Evolutionary conservation across 768 basidiomycete species (phyloP), one percentile per base, ranked within the genome.

Genomic region (Multifurca ochricompacta): DNA sequence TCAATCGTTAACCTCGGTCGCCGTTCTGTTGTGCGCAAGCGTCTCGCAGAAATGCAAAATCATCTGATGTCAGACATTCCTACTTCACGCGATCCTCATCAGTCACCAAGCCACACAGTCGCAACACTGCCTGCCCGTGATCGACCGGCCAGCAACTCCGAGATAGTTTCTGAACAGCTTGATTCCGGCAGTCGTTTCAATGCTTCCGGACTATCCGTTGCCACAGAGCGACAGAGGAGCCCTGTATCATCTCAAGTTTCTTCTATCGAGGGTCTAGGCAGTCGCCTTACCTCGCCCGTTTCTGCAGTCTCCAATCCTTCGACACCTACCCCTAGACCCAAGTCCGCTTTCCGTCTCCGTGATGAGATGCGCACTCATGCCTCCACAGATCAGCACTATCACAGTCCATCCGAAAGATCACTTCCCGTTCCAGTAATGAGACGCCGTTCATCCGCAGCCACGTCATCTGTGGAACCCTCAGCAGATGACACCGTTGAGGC

Each of bases 21-120:
- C 51, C 66, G 79, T 35, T 85, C 83, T 6, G 76, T 86, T 21
- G 85, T 87, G 42, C 79, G 77, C 55, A 78, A 82, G 58, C 80
- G 85, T 32, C 73, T 85, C 13, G 79, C 80, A 9, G 76, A 85
- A 60, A 77, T 86, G 10, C 75, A 83, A 61, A 18, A 4, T 25
- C 16, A 35, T 27, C 28, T 44, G 19, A 41, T 21, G 2, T 47
- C 39, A 4, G 21, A 34, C n/a, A 13, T 25, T 27, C 37, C 51
- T 11, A 14, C 45, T 27, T 30, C 23, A 30, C 25, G 37, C 10
- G 30, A 25, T 19, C 18, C 43, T 21, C 18, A 21, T 37, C 32
- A n/a, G 16, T 21, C 44, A 6, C 37, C 54, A 21, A 28, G 35
- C 2, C 32, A 23, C 31, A 18, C 32, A 6, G 32, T 30, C 48